Evolutionary conservation across 75 land plant species (phyloP).

Genomic region (Azolla pinnata): DNA sequence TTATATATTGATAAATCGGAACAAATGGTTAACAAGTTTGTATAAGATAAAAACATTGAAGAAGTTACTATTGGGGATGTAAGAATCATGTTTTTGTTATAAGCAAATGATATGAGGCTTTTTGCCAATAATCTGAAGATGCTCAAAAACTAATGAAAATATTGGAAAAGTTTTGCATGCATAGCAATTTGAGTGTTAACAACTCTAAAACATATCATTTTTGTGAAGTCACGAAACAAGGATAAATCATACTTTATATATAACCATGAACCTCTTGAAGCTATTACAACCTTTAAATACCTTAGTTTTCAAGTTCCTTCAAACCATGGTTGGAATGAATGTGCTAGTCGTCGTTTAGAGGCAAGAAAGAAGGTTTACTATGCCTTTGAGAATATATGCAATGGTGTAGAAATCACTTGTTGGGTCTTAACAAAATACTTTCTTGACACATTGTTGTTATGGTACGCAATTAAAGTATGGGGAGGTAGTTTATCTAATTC

Average conservation of each 20-base stretch:
- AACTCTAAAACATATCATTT: no score
- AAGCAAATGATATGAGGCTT: neutral
- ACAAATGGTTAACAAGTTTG: neutral
- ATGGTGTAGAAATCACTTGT: neutral
- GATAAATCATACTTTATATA: neutral
- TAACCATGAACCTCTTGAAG: neutral
- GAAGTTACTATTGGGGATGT: neutral
- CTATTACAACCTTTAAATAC: neutral
- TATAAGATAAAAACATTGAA: neutral
- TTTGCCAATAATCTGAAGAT: neutral
- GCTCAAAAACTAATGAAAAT: neutral
- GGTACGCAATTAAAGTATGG: neutral
- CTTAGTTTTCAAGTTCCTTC: neutral
- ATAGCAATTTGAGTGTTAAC: no score
- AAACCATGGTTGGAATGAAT: neutral
- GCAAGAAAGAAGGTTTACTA: neutral
- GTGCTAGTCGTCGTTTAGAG: neutral
- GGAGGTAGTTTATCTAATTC: neutral
- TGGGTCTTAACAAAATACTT: neutral
- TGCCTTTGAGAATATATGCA: constrained; percentile 4
- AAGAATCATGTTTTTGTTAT: no score
- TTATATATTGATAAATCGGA: neutral
- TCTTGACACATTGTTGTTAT: neutral
- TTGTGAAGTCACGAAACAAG: no score
- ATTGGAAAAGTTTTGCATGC: no score